Evolutionary conservation across 129 eudicot species (phyloP).

Genomic region (Escallonia rubra): DNA sequence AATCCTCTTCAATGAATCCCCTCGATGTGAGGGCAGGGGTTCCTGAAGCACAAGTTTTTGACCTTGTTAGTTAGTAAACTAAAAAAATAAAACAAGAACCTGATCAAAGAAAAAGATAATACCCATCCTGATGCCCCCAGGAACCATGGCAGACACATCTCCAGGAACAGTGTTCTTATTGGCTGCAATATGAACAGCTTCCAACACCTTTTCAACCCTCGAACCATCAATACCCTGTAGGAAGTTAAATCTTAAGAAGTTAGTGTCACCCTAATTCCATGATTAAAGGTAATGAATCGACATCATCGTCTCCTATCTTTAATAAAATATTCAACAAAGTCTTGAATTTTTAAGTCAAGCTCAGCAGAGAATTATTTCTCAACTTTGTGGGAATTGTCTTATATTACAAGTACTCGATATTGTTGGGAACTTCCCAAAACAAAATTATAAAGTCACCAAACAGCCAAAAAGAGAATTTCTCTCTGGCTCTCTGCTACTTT

Average conservation of each 20-base stretch:
- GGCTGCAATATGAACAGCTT: conserved; percentile 96
- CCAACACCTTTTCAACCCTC: conserved; percentile 96
- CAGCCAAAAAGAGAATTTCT: too few relatives aligned
- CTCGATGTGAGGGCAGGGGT: conserved; percentile 98
- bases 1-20: conserved; percentile 96
- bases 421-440: too few relatives aligned
- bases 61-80: not conserved
- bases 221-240: conserved; percentile 95
- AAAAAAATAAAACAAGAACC: not conserved
- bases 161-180: conserved; percentile 98
- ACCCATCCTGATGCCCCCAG: conserved; percentile 99
- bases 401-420: too few relatives aligned
- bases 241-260: not conserved
- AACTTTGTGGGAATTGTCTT: too few relatives aligned
- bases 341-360: too few relatives aligned
- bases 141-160: conserved; percentile 99
- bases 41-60: conserved; percentile 34
- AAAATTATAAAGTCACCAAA: too few relatives aligned
- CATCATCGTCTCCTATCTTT: not conserved
- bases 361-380: too few relatives aligned
- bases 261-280: not conserved
- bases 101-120: not conserved
- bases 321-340: too few relatives aligned
- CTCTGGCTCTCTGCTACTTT: too few relatives aligned
- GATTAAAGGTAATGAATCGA: not conserved